Percentiles rank a stretch among this genome's conserved stretches.
phyloP scores from a whole-genome alignment of 176 grass and related monocot genomes.

The Lolium multiflorum region DNA sequence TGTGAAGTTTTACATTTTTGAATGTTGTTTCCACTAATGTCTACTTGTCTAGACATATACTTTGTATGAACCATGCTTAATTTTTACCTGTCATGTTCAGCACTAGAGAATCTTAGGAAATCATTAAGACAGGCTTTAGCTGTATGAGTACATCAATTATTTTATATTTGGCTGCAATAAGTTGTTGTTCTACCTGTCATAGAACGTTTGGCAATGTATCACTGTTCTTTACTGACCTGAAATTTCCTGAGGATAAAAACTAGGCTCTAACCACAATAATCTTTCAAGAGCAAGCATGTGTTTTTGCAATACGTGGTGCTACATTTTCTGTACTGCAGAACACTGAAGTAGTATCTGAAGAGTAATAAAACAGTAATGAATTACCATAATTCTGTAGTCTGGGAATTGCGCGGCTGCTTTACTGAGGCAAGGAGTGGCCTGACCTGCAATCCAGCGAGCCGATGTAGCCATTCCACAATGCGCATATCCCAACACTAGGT shows the following conservation, averaged over 20 bases:
- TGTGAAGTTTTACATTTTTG: not conserved
- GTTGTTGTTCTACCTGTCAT: constrained; percentile 20
- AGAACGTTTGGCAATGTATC: not conserved
- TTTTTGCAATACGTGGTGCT: constrained; percentile 11
- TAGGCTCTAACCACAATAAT: not conserved
- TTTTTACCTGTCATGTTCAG: constrained; percentile 8
- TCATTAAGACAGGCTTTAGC: constrained; percentile 14
- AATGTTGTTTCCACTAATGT: not conserved
- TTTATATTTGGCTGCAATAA: constrained; percentile 26
- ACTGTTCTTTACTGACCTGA: not conserved
- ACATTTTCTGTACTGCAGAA: constrained; percentile 3
- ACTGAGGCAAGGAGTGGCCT: constrained; percentile 58
- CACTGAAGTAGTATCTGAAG: not conserved
- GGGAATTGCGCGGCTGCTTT: constrained; percentile 55
- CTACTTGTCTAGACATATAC: not conserved
- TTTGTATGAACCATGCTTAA: constrained; percentile 18
- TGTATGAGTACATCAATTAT: constrained; percentile 23
- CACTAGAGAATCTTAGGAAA: constrained; percentile 27
- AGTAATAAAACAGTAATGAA: not conserved
- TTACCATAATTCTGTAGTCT: constrained; percentile 66
- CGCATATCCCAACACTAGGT: constrained; percentile 62
- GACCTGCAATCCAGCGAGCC: constrained; percentile 76
- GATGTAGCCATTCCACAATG: constrained; percentile 76
- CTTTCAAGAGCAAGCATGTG: not conserved
- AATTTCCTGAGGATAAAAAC: not conserved